A percentile compares a stretch with the other conserved stretches of the same genome.
Conservation (phyloP, 73 alveolate species). For the Tetrahymena borealis region DNA sequence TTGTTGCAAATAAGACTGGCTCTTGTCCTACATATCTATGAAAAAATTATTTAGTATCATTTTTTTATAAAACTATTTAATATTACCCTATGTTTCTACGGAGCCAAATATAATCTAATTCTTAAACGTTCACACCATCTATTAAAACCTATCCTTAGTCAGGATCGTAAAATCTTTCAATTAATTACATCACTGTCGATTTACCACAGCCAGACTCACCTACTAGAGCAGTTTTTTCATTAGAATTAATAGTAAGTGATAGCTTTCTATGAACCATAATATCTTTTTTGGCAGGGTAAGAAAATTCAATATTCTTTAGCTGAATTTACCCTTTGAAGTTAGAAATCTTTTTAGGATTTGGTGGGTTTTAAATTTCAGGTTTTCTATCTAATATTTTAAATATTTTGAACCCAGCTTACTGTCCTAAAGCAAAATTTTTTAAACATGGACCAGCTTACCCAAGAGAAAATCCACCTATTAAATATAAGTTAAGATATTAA, state of each 20-base stretch:
- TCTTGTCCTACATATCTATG: slow-evolving; percentile 62
- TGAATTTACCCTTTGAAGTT: slow-evolving; percentile 13
- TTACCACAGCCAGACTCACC: slow-evolving; percentile 78
- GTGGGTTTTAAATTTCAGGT: not conserved
- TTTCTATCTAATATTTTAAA: slow-evolving; percentile 24
- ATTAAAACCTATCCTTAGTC: slow-evolving; percentile 49
- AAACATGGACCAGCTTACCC: slow-evolving; percentile 64
- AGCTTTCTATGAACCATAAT: slow-evolving; percentile 20
- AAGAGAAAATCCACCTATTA: slow-evolving; percentile 50
- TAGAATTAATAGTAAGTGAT: slow-evolving; percentile 41
- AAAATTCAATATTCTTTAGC: slow-evolving; percentile 18
- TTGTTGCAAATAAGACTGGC: slow-evolving; percentile 70
- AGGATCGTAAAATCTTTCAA: slow-evolving; percentile 65
- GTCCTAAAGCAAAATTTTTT: slow-evolving; percentile 50
- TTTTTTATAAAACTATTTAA: not conserved
- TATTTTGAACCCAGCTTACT: slow-evolving; percentile 24
- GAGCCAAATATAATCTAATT: slow-evolving; percentile 33
- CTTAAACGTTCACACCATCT: slow-evolving; percentile 52
- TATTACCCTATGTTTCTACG: slow-evolving; percentile 62
- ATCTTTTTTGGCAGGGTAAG: slow-evolving; percentile 42
- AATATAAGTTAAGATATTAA: no score
- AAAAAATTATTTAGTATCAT: not conserved
- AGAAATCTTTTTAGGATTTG: not conserved
- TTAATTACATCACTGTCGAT: slow-evolving; percentile 57
- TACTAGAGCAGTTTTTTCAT: slow-evolving; percentile 63